Evolutionary conservation across 805 yeast species (phyloP).

Genomic region (Blastobotrys terrestris): DNA sequence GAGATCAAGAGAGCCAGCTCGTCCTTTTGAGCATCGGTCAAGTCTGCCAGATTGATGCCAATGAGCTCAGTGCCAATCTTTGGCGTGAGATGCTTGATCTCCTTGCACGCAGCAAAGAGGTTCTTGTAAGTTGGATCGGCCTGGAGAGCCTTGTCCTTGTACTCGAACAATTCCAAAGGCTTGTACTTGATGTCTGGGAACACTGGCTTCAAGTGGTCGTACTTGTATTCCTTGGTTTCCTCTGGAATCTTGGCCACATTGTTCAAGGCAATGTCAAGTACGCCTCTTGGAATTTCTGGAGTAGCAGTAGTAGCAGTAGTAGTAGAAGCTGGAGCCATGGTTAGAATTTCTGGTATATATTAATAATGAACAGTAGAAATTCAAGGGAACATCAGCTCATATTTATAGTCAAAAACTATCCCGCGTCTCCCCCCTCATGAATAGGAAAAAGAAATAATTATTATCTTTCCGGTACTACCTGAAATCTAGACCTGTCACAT

Average conservation of each 20-base stretch:
- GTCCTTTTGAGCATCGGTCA: constrained; percentile 39
- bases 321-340: constrained; percentile 3
- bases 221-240: constrained; percentile 19
- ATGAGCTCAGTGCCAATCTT: constrained; percentile 61
- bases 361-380: not conserved
- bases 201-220: constrained; percentile 25
- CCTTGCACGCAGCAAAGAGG: constrained; percentile 24
- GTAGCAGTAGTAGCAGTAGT: not conserved
- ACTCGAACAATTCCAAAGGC: constrained; percentile 22
- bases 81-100: constrained; percentile 49
- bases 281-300: not conserved
- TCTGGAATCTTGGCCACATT: not conserved
- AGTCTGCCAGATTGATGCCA: constrained; percentile 40
- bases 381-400: not conserved
- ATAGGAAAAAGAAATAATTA: not conserved
- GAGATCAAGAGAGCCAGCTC: constrained; percentile 44
- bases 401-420: not conserved
- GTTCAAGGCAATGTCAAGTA: not conserved
- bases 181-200: constrained; percentile 31
- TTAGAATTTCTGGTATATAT: not conserved
- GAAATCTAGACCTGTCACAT: not conserved
- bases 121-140: constrained; percentile 28
- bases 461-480: too few relatives aligned
- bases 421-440: not conserved
- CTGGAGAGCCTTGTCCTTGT: constrained; percentile 23